Percentiles rank a stretch among this genome's conserved stretches.
phyloP scores from a whole-genome alignment of 2,329 filamentous ascomycete species.

The Cytospora piceicola region DNA sequence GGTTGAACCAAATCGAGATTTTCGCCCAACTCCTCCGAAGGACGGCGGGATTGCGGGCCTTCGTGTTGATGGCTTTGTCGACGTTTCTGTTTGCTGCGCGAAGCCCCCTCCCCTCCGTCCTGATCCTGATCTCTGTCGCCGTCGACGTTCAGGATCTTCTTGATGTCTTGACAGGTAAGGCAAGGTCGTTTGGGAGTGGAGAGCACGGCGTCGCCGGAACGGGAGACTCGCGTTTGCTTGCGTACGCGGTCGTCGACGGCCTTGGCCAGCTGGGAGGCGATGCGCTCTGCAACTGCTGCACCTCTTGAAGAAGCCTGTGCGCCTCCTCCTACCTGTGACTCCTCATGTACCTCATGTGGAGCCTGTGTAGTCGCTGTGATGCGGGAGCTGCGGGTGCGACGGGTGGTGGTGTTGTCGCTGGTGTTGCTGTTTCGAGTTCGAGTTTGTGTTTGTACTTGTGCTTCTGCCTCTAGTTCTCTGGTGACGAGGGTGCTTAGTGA shows the following conservation, averaged over 20 bases:
- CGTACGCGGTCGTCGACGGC: not conserved
- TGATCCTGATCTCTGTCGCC: not conserved
- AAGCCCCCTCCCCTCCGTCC: not conserved
- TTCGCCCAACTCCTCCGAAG: not conserved
- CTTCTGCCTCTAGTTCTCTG: not conserved
- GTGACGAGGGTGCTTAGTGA: not conserved
- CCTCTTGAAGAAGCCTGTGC: not conserved
- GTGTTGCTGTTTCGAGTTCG: not conserved
- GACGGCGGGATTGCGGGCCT: not conserved
- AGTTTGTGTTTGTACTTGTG: not conserved
- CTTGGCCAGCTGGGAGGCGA: not conserved
- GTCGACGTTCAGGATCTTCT: not conserved
- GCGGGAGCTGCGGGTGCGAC: not conserved
- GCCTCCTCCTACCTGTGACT: not conserved
- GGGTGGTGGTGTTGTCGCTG: not conserved
- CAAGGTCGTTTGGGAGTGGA: not conserved
- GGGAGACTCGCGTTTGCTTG: not conserved
- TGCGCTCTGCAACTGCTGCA: not conserved
- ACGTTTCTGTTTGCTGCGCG: not conserved
- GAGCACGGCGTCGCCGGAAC: not conserved
- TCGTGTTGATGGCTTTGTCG: not conserved
- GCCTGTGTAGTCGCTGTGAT: not conserved
- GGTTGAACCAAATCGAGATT: not conserved
- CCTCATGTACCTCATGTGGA: not conserved
- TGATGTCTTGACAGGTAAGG: not conserved